These are phyloP conservation scores for Citeromyces matritensis DNA, from an alignment of 805 yeast genomes.

Conservation along the genomic window DNA sequence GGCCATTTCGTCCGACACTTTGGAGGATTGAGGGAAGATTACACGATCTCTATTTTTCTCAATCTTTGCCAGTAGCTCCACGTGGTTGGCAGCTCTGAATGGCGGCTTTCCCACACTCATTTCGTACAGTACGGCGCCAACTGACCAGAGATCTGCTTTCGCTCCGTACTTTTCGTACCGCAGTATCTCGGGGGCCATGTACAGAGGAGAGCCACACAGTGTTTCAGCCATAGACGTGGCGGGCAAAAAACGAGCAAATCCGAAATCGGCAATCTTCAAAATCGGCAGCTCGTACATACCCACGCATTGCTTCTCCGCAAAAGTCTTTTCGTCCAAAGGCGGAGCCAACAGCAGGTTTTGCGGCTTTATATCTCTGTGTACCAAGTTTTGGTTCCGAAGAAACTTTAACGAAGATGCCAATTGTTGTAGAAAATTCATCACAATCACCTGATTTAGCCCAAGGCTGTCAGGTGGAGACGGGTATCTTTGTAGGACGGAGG, in stretches of 20 bases:
- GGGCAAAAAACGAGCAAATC: slow-evolving; percentile 91
- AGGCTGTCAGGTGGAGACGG: slow-evolving; percentile 67
- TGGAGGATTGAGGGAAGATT: slow-evolving; percentile 55
- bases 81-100: slow-evolving; percentile 83
- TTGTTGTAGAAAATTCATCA: slow-evolving; percentile 77
- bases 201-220: slow-evolving; percentile 91
- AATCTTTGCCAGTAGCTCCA: slow-evolving; percentile 76
- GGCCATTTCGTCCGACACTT: slow-evolving; percentile 50
- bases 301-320: slow-evolving; percentile 39
- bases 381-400: slow-evolving; percentile 68
- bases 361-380: slow-evolving; percentile 89
- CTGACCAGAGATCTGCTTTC: slow-evolving; percentile 96
- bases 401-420: slow-evolving; percentile 74
- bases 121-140: slow-evolving; percentile 91
- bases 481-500: slow-evolving; percentile 60
- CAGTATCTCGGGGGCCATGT: slow-evolving; percentile 97
- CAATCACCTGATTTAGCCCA: slow-evolving; percentile 70
- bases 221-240: slow-evolving; percentile 93
- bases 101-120: slow-evolving; percentile 97
- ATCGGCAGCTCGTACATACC: slow-evolving; percentile 87
- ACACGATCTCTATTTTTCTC: slow-evolving; percentile 71
- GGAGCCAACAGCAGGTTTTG: slow-evolving; percentile 77
- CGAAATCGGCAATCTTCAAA: slow-evolving; percentile 91
- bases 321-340: slow-evolving; percentile 55
- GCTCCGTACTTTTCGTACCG: slow-evolving; percentile 93